Evolutionary conservation across 78 protist species (phyloP), one percentile per base, ranked within the genome.

Genomic region (Monosiga brevicollis): DNA sequence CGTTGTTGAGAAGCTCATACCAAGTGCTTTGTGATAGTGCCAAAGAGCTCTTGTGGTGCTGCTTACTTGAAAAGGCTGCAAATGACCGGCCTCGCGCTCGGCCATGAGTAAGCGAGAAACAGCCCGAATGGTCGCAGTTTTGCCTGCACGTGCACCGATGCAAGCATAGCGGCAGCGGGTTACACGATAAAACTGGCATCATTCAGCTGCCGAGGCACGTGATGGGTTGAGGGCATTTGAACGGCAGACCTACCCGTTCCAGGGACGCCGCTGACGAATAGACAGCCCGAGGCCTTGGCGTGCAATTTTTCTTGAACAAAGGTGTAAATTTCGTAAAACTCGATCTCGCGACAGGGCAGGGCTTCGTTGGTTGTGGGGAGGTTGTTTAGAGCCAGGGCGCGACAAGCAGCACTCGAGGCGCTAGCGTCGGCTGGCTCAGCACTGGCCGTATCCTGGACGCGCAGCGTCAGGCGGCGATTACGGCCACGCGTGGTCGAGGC

Each of bases 51-150:
- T n/a, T n/a, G n/a, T n/a, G n/a, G n/a, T n/a, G n/a, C n/a, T n/a
- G n/a, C n/a, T n/a, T n/a, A n/a, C n/a, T n/a, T n/a, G n/a, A n/a
- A n/a, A n/a, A n/a, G n/a, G n/a, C n/a, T n/a, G n/a, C n/a, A n/a
- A n/a, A n/a, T n/a, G n/a, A n/a, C n/a, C n/a, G n/a, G n/a, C n/a
- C n/a, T n/a, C n/a, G n/a, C n/a, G n/a, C n/a, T n/a, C n/a, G n/a
- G n/a, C n/a, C n/a, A n/a, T n/a, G n/a, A n/a, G n/a, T n/a, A n/a
- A n/a, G n/a, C n/a, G n/a, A n/a, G n/a, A n/a, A 11, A 76, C 83
- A 37, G 76, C 86, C 22, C 0, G 89, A 35, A 85, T 85, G 25
- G 89, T 82, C n/a, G 92, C 89, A 0, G 92, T 89, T 42, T 89
- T 89, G 37, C 89, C 92, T 49, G 62, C 62, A 49, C 15, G 6